Evolutionary conservation across 2,329 filamentous ascomycete genomes (phyloP).

Genomic region (Cladosporium sp.): DNA sequence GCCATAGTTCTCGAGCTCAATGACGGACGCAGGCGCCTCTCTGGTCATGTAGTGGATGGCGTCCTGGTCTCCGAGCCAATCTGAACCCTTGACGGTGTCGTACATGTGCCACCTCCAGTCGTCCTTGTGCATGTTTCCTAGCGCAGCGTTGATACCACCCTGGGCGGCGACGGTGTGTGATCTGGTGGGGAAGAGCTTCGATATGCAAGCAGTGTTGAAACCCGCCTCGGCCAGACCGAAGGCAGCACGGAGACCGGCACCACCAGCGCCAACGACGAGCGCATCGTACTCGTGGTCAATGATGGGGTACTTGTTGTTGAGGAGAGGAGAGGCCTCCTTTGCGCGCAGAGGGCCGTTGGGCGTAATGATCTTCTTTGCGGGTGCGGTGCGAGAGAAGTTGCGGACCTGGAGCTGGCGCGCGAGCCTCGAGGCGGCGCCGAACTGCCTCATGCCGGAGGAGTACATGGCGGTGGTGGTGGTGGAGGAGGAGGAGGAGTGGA

Average conservation of each 20-base stretch:
- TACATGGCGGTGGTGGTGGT: conserved; percentile 32
- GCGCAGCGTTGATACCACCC: conserved; percentile 83
- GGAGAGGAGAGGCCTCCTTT: conserved; percentile 85
- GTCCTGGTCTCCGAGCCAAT: conserved; percentile 97
- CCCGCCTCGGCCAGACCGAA: conserved; percentile 85
- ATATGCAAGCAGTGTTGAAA: conserved; percentile 86
- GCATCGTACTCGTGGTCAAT: conserved; percentile 99
- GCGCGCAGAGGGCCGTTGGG: conserved; percentile 77
- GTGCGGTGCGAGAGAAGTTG: conserved; percentile 82
- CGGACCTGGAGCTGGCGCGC: conserved; percentile 46
- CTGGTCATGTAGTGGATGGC: conserved; percentile 99
- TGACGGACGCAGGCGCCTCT: conserved; percentile 86
- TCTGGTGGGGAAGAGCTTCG: conserved; percentile 82
- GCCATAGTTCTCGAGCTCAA: conserved; percentile 95
- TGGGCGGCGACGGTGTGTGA: conserved; percentile 76
- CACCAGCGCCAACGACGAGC: conserved; percentile 84
- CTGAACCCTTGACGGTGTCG: conserved; percentile 95
- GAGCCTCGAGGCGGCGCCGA: conserved; percentile 33
- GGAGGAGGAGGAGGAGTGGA: neutral
- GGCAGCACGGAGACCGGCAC: conserved; percentile 76
- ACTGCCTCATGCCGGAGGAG: conserved; percentile 38
- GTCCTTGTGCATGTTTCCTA: conserved; percentile 96
- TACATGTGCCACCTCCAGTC: conserved; percentile 99
- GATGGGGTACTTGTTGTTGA: conserved; percentile 89
- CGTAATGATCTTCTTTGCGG: conserved; percentile 80